Evolutionary conservation across 108 stramenopile genomes (phyloP).

Genomic region (Asterionellopsis glacialis): DNA sequence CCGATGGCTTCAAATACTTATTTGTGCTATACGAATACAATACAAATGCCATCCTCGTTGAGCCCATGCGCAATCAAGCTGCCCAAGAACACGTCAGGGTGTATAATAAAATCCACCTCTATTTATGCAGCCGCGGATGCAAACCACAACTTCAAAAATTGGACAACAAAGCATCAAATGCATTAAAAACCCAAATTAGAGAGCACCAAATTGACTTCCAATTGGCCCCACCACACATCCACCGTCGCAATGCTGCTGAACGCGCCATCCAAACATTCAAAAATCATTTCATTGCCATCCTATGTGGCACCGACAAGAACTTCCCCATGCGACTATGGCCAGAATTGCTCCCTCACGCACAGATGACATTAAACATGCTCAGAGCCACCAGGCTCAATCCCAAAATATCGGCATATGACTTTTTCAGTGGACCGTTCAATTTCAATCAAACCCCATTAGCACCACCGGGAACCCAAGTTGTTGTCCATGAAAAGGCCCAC

Average conservation of each 20-base stretch:
- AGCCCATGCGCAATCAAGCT: conserved; percentile 15
- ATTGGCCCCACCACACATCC: no score
- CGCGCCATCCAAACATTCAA: no score
- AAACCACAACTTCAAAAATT: no score
- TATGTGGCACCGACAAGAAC: conserved; percentile 12
- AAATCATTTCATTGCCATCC: no score
- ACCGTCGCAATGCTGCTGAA: no score
- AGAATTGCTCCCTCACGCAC: conserved; percentile 19
- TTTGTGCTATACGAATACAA: conserved; percentile 7
- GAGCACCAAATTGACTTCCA: conserved; percentile 15
- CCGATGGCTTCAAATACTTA: not conserved
- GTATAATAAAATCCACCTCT: conserved; percentile 21
- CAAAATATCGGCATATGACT: conserved; percentile 26
- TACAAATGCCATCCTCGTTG: conserved; percentile 23
- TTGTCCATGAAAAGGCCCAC: conserved; percentile 16
- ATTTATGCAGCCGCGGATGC: conserved; percentile 1
- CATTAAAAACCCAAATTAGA: conserved; percentile 6
- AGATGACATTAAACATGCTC: no score
- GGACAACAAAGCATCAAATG: conserved; percentile 8
- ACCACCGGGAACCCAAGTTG: no score
- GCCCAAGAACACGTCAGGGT: not conserved
- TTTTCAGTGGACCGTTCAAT: conserved; percentile 27
- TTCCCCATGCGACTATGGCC: conserved; percentile 22
- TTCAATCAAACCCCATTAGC: no score
- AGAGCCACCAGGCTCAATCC: conserved; percentile 27